These are phyloP conservation scores for Staphylotrichum tortipilum DNA, from an alignment of 495 filamentous ascomycete species.

Conservation along the genomic window DNA sequence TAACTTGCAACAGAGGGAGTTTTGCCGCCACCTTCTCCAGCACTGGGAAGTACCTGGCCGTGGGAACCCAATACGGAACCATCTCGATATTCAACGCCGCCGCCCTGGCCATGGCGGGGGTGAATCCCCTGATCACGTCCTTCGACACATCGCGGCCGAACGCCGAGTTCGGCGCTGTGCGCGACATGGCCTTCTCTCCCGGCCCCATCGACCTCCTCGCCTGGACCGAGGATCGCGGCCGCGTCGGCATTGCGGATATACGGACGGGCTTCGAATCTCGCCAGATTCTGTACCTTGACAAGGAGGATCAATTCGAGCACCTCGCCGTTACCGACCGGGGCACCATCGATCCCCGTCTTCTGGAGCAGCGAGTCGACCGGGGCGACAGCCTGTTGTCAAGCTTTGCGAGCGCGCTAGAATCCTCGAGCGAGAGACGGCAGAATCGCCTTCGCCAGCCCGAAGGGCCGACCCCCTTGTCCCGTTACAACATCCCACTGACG, in stretches of 20 bases:
- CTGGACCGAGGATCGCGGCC: conserved; percentile 84
- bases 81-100: conserved; percentile 45
- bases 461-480: conserved; percentile 16
- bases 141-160: conserved; percentile 51
- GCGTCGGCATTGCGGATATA: conserved; percentile 76
- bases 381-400: conserved; percentile 17
- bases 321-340: conserved; percentile 33
- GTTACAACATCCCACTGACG: conserved; percentile 32
- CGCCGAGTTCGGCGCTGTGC: conserved; percentile 64
- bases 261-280: conserved; percentile 65
- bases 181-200: conserved; percentile 85
- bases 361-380: conserved; percentile 32
- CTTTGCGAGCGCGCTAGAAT: conserved; percentile 11
- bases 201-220: conserved; percentile 85
- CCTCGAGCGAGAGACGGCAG: conserved; percentile 3
- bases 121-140: conserved; percentile 33
- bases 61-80: conserved; percentile 50
- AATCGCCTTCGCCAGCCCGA: conserved; percentile 18
- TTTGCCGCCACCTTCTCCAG: conserved; percentile 48
- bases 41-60: conserved; percentile 43
- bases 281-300: conserved; percentile 62
- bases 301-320: conserved; percentile 47
- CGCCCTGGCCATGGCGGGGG: conserved; percentile 26
- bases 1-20: conserved; percentile 36
- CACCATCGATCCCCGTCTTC: conserved; percentile 43